Evolutionary conservation across 1,139 yeast species (phyloP).

Genomic region (Kodamaea alishanica): DNA sequence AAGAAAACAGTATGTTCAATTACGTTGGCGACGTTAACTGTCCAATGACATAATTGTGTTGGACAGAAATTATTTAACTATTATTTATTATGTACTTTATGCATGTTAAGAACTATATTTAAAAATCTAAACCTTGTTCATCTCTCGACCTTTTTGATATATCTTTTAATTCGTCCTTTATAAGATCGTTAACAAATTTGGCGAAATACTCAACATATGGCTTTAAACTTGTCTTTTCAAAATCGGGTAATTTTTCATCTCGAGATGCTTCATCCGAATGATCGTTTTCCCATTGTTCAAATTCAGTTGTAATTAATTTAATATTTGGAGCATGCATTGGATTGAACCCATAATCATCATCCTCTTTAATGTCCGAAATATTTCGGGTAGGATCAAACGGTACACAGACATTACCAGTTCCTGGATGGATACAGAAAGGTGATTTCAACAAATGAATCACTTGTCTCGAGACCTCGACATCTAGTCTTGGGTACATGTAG

Average conservation of each 20-base stretch:
- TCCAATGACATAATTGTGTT: conserved; percentile 17
- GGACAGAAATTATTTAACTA: conserved; percentile 1
- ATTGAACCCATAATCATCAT: conserved; percentile 56
- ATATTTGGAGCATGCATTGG: conserved; percentile 82
- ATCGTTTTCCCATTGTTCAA: conserved; percentile 41
- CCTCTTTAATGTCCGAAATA: conserved; percentile 31
- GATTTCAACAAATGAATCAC: conserved; percentile 89
- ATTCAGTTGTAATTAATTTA: conserved; percentile 53
- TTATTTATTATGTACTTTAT: conserved; percentile 2
- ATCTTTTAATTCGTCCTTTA: conserved; percentile 52
- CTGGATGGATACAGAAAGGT: conserved; percentile 98
- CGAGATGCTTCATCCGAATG: conserved; percentile 23
- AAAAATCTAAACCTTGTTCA: conserved; percentile 24
- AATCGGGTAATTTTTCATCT: conserved; percentile 33
- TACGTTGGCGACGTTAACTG: conserved; percentile 16
- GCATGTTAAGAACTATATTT: conserved; percentile 2
- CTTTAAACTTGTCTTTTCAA: conserved; percentile 66
- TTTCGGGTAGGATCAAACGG: conserved; percentile 66
- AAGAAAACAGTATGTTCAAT: conserved; percentile 12
- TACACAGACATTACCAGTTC: conserved; percentile 96
- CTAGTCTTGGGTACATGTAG: conserved; percentile 85
- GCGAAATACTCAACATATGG: conserved; percentile 74
- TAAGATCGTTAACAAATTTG: conserved; percentile 54
- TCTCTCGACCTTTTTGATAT: conserved; percentile 45
- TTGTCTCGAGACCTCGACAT: conserved; percentile 88